Conservation (phyloP, 768 basidiomycete species). For the Pleurotus cornucopiae region DNA sequence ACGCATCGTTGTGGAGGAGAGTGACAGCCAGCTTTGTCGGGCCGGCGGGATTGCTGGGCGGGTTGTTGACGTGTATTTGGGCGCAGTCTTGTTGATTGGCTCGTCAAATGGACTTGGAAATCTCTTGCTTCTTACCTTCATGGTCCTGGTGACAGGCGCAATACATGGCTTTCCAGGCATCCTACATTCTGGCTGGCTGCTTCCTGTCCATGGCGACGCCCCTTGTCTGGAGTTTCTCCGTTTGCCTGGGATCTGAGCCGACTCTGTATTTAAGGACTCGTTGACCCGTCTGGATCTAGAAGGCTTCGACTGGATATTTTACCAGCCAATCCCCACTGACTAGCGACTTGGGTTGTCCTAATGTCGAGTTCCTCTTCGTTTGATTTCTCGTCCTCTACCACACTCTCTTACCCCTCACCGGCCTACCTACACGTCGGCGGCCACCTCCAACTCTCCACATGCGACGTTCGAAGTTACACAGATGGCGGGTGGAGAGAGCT, state of each 20-base stretch:
- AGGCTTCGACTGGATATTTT: slow-evolving; percentile 6
- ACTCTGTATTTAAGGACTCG: slow-evolving; percentile 1
- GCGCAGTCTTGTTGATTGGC: background rate
- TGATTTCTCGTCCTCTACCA: slow-evolving; percentile 1
- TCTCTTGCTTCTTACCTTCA: background rate
- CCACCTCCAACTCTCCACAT: background rate
- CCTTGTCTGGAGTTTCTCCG: slow-evolving; percentile 1
- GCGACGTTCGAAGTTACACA: background rate
- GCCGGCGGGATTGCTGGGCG: too few species aligned
- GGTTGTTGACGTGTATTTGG: background rate
- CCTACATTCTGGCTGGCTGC: slow-evolving; percentile 6
- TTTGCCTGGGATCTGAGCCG: background rate
- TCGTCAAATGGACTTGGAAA: background rate
- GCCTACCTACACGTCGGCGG: slow-evolving; percentile 3
- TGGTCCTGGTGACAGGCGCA: background rate
- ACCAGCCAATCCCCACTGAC: slow-evolving; percentile 8
- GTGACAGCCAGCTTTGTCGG: too few species aligned
- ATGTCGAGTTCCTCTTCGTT: slow-evolving; percentile 6
- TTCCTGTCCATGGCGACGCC: background rate
- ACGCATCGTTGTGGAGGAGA: too few species aligned
- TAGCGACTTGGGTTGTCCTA: slow-evolving; percentile 5
- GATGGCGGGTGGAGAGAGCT: slow-evolving; percentile 5
- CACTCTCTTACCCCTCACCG: slow-evolving; percentile 5
- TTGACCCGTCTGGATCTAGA: background rate
- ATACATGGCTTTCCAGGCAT: slow-evolving; percentile 5